Evolutionary conservation across 352 stramenopile genomes (phyloP).

Genomic region (Thalassiosira sp.): DNA sequence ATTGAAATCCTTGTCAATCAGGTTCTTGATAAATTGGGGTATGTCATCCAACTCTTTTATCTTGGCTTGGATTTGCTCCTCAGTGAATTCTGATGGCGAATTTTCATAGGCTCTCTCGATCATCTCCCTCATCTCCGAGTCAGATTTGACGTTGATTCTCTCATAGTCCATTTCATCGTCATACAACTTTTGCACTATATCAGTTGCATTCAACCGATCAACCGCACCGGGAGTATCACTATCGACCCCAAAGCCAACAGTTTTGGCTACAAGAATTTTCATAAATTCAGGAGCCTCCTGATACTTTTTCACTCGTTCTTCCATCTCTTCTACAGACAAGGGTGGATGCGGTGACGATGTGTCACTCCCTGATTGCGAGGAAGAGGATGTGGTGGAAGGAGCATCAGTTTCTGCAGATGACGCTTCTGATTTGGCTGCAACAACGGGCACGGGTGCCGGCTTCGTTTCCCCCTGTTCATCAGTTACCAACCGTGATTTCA

Average conservation of each 20-base stretch:
- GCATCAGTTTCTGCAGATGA: background rate
- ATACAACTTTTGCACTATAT: slow-evolving; percentile 47
- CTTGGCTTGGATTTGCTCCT: slow-evolving; percentile 50
- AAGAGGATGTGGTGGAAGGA: background rate
- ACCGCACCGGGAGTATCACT: slow-evolving; percentile 5
- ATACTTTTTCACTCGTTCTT: slow-evolving; percentile 36
- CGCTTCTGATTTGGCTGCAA: background rate
- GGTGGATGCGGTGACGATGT: background rate
- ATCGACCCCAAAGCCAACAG: slow-evolving; percentile 43
- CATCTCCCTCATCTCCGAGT: slow-evolving; percentile 18
- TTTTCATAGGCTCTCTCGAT: slow-evolving; percentile 33
- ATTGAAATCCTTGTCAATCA: slow-evolving; percentile 31
- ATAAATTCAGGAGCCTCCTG: slow-evolving; percentile 51
- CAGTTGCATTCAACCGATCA: slow-evolving; percentile 46
- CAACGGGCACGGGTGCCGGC: background rate
- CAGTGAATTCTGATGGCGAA: slow-evolving; percentile 32
- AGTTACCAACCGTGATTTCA: slow-evolving; percentile 35
- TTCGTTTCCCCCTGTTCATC: slow-evolving; percentile 29
- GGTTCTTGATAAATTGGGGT: slow-evolving; percentile 55
- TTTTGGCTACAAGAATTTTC: slow-evolving; percentile 45
- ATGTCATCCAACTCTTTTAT: slow-evolving; percentile 45
- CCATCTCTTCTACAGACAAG: slow-evolving; percentile 27
- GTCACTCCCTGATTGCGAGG: background rate
- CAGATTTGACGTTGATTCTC: slow-evolving; percentile 14
- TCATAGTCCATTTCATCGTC: slow-evolving; percentile 43